phyloP scores from a whole-genome alignment of 768 basidiomycete species.

The Tylopilus balloui region DNA sequence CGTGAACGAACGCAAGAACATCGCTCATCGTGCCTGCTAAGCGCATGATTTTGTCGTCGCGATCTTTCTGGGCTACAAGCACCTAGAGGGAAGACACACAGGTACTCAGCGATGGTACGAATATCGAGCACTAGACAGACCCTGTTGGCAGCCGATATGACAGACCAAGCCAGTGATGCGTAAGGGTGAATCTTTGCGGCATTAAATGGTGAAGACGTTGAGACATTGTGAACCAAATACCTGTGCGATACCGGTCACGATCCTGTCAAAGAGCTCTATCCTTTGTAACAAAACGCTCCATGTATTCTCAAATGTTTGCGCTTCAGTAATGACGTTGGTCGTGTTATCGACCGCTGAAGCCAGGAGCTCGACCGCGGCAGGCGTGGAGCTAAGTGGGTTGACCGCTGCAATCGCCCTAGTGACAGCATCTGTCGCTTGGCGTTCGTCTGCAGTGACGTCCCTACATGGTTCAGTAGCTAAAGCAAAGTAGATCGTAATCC shows the following conservation, averaged over 20 bases:
- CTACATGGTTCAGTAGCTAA: not conserved
- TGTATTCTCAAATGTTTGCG: not conserved
- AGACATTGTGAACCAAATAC: not conserved
- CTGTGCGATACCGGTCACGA: not conserved
- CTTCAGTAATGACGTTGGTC: not conserved
- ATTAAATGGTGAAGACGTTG: not conserved
- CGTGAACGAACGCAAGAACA: not conserved
- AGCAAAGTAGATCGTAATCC: not conserved
- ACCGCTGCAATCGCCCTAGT: not conserved
- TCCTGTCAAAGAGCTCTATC: not conserved
- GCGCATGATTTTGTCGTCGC: not conserved
- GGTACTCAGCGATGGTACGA: not conserved
- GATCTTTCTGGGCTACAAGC: not conserved
- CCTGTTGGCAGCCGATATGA: not conserved
- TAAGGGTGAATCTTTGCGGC: constrained; percentile 3
- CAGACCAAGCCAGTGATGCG: no score
- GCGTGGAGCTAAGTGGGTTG: not conserved
- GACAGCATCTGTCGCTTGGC: not conserved
- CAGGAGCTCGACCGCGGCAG: not conserved
- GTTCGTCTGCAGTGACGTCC: not conserved
- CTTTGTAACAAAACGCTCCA: not conserved
- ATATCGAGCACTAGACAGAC: not conserved
- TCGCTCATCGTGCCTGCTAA: constrained; percentile 1
- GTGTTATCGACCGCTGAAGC: not conserved
- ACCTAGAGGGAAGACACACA: no score